These are phyloP conservation scores for Gamsiella multidivaricata DNA, from an alignment of 192 early-diverging fungal genomes.

Conservation along the genomic window DNA sequence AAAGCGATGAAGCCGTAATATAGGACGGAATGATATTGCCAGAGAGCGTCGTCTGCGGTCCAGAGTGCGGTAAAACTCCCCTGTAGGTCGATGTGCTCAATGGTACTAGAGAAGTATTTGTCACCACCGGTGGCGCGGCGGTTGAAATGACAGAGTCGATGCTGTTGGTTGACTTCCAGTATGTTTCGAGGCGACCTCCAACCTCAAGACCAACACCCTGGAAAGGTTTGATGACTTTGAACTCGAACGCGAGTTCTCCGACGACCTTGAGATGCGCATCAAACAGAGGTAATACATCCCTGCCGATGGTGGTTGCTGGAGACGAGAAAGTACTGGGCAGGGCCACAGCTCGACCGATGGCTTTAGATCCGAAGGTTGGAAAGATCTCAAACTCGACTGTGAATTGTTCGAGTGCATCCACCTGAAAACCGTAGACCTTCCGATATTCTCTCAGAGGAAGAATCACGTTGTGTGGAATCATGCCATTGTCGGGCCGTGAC, in stretches of 20 bases:
- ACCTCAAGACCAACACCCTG: constrained; percentile 88
- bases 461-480: constrained; percentile 91
- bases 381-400: constrained; percentile 93
- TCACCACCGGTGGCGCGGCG: constrained; percentile 12
- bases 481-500: constrained; percentile 85
- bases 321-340: constrained; percentile 74
- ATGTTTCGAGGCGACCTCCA: constrained; percentile 96
- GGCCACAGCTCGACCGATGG: constrained; percentile 88
- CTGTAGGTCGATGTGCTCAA: constrained; percentile 37
- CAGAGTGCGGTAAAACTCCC: constrained; percentile 25
- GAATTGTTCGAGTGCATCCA: constrained; percentile 77
- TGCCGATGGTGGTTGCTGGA: constrained; percentile 34
- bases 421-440: constrained; percentile 85
- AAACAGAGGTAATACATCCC: constrained; percentile 77
- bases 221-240: constrained; percentile 87
- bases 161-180: constrained; percentile 97
- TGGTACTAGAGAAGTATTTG: constrained; percentile 12
- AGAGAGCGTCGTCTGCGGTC: constrained; percentile 29
- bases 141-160: constrained; percentile 47
- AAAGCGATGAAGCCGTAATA: constrained; percentile 87
- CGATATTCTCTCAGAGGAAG: constrained; percentile 85
- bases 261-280: constrained; percentile 92
- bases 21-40: constrained; percentile 68
- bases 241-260: constrained; percentile 89
- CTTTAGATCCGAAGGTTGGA: constrained; percentile 94